Evolutionary conservation across 73 alveolate species (phyloP).

Genomic region (Blepharisma stoltei): DNA sequence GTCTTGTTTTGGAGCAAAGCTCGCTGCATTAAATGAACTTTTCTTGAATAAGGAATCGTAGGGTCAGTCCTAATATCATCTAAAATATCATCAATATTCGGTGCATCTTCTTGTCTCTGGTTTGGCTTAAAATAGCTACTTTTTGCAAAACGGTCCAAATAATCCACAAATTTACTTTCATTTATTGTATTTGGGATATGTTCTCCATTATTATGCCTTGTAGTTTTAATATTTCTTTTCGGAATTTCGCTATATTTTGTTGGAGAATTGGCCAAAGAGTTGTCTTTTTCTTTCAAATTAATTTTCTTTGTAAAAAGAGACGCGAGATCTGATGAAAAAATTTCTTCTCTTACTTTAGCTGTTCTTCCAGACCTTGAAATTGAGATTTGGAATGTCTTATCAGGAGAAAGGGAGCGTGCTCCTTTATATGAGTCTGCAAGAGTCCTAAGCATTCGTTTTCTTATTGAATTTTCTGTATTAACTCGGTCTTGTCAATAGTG

Average conservation of each 20-base stretch:
- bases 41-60: background rate
- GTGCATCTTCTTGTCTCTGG: background rate
- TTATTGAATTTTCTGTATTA: background rate
- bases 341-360: too few relatives aligned
- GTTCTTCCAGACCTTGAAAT: too few relatives aligned
- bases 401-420: background rate
- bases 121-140: slow-evolving; percentile 13
- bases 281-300: slow-evolving; percentile 1
- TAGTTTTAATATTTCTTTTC: background rate
- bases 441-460: background rate
- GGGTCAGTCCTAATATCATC: slow-evolving; percentile 27
- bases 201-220: slow-evolving; percentile 6
- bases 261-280: background rate
- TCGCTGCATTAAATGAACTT: background rate
- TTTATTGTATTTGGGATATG: background rate
- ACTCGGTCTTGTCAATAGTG: slow-evolving; percentile 11
- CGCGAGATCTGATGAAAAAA: background rate
- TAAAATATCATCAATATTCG: background rate
- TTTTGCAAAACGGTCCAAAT: slow-evolving; percentile 15
- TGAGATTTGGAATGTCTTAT: background rate
- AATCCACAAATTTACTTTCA: background rate
- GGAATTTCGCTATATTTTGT: background rate
- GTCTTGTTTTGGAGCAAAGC: background rate
- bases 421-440: background rate
- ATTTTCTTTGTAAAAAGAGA: background rate